Percentiles rank a stretch among this genome's conserved stretches.
These are phyloP conservation scores for Pouteria glomerata DNA, from an alignment of 148 eudicot species.

Conservation along the genomic window DNA sequence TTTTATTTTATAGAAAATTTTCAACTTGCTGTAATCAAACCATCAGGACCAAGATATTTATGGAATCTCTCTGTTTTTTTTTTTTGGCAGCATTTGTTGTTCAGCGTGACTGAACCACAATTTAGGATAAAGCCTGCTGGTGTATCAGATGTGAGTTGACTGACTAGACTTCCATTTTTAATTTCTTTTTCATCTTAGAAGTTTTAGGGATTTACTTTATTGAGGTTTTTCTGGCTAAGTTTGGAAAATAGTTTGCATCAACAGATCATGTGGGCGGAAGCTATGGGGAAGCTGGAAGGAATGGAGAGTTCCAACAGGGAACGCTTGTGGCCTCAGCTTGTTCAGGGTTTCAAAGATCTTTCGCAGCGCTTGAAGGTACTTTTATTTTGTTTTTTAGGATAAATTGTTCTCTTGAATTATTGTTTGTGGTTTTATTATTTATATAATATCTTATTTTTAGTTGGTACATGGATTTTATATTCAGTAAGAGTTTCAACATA, in stretches of 20 bases:
- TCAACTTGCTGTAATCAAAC: neutral
- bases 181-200: neutral
- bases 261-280: conserved; percentile 99
- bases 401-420: neutral
- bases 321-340: conserved; percentile 95
- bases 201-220: neutral
- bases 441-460: neutral
- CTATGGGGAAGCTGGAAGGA: conserved; percentile 94
- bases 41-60: neutral
- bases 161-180: neutral
- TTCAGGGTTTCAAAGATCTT: conserved; percentile 94
- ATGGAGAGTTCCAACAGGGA: conserved; percentile 93
- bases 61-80: conserved; percentile 21
- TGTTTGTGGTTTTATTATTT: neutral
- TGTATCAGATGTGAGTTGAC: conserved; percentile 81
- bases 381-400: neutral
- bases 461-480: neutral
- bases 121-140: conserved; percentile 71
- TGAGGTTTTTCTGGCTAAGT: conserved; percentile 21
- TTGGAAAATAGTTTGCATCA: conserved; percentile 33
- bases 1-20: neutral
- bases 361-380: conserved; percentile 82
- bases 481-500: neutral
- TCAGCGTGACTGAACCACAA: conserved; percentile 89
- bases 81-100: conserved; percentile 89